These are phyloP conservation scores for Wickerhamiella allomyrinae DNA, from an alignment of 805 yeast genomes.

Conservation along the genomic window DNA sequence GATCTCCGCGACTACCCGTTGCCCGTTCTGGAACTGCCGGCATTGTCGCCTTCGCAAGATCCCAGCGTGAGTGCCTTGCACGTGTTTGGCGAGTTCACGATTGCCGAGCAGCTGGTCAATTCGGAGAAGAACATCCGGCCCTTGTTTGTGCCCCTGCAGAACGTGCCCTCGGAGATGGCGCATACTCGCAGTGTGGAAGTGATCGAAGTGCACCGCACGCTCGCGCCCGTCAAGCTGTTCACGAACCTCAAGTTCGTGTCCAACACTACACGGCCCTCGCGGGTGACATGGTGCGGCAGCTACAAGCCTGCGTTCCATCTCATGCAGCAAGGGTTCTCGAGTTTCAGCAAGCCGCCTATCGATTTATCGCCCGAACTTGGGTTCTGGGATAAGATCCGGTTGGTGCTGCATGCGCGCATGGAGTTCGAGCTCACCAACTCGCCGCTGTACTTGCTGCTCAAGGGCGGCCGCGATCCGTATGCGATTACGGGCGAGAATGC, in stretches of 20 bases:
- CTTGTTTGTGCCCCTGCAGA: conserved; percentile 48
- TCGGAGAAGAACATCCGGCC: conserved; percentile 42
- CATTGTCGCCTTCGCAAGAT: conserved; percentile 26
- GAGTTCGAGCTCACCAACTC: conserved; percentile 37
- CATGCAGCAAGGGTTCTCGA: conserved; percentile 60
- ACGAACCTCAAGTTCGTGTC: conserved; percentile 45
- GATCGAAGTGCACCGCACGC: conserved; percentile 55
- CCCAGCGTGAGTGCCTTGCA: conserved; percentile 20
- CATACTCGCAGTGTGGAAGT: conserved; percentile 32
- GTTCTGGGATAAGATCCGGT: conserved; percentile 81
- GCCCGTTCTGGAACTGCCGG: conserved; percentile 65
- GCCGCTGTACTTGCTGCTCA: conserved; percentile 29
- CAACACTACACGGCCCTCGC: conserved; percentile 41
- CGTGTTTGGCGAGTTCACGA: conserved; percentile 48
- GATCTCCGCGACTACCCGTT: conserved; percentile 67
- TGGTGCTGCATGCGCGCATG: conserved; percentile 60
- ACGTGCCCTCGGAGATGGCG: conserved; percentile 25
- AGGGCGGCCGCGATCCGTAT: conserved; percentile 74
- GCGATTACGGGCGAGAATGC: conserved; percentile 47
- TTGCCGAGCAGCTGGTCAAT: conserved; percentile 48
- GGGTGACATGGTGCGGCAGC: conserved; percentile 73
- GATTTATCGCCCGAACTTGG: conserved; percentile 80
- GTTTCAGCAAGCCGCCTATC: conserved; percentile 76
- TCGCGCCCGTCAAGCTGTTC: conserved; percentile 60
- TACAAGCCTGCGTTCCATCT: conserved; percentile 76